Conservation (phyloP, 208 protist genomes). For the Trypanosoma lewisi region DNA sequence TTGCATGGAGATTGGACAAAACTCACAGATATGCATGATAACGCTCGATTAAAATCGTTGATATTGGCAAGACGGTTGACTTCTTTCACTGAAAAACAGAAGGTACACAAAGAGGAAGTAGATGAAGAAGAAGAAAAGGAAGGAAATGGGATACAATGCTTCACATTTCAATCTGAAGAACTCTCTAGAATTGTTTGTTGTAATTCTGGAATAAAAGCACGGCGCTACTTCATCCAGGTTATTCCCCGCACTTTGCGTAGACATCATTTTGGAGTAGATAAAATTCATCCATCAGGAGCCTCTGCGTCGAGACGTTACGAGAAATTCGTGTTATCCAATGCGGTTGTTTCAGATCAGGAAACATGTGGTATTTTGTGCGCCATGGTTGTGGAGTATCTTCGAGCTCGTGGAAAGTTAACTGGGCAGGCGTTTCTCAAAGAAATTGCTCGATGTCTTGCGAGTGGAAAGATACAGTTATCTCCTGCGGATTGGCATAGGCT, state of each 20-base stretch:
- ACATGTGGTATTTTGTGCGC: conserved; percentile 21
- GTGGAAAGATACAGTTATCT: conserved; percentile 11
- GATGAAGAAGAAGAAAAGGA: background rate
- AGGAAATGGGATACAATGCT: conserved; percentile 35
- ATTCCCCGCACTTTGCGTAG: conserved; percentile 34
- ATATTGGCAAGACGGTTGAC: conserved; percentile 23
- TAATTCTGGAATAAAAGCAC: conserved; percentile 33
- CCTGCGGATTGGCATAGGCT: conserved; percentile 10
- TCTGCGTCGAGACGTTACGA: background rate
- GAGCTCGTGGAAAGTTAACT: conserved; percentile 8
- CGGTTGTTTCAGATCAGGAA: conserved; percentile 7
- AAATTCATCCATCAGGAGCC: background rate
- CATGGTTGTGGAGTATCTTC: conserved; percentile 23
- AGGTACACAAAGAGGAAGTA: background rate
- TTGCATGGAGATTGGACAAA: conserved; percentile 36
- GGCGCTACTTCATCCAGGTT: conserved; percentile 59
- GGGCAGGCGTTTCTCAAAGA: conserved; percentile 18
- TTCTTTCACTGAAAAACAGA: no score
- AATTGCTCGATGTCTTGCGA: conserved; percentile 15
- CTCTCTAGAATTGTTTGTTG: conserved; percentile 42
- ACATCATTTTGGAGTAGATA: conserved; percentile 33
- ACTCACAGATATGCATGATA: background rate
- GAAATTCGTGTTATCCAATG: conserved; percentile 5
- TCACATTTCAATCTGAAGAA: conserved; percentile 44
- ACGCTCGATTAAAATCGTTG: conserved; percentile 35